These are phyloP conservation scores for Lyophyllum decastes DNA, from an alignment of 768 basidiomycete species.

Conservation along the genomic window DNA sequence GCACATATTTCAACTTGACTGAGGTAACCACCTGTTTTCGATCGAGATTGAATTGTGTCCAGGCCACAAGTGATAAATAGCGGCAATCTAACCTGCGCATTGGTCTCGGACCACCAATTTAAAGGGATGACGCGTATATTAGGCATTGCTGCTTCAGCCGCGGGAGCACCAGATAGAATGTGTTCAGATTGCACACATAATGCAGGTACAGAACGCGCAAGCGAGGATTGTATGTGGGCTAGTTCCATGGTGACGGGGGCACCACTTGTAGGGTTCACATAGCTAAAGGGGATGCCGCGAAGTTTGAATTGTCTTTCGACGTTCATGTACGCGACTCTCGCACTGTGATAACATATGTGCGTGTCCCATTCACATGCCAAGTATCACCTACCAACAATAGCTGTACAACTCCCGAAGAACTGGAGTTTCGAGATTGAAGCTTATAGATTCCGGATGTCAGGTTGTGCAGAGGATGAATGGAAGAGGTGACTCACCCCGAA, in stretches of 20 bases:
- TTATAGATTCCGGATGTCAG: conserved; percentile 25
- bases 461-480: not conserved
- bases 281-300: conserved; percentile 74
- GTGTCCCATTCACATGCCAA: too few relatives aligned
- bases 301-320: conserved; percentile 87
- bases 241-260: conserved; percentile 45
- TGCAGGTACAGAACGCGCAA: conserved; percentile 78
- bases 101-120: conserved; percentile 89
- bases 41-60: conserved; percentile 1
- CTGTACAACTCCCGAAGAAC: conserved; percentile 78
- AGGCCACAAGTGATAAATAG: conserved; percentile 14
- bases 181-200: conserved; percentile 82
- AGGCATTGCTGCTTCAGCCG: conserved; percentile 90
- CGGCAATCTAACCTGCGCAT: conserved; percentile 52
- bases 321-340: conserved; percentile 86
- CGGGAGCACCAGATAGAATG: conserved; percentile 80
- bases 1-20: conserved; percentile 88
- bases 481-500: conserved; percentile 20
- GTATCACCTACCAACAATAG: conserved; percentile 74
- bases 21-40: conserved; percentile 73
- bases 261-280: conserved; percentile 61
- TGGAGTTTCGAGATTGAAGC: conserved; percentile 73
- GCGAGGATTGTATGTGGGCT: conserved; percentile 65
- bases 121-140: conserved; percentile 87
- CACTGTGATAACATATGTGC: conserved; percentile 43